These are phyloP conservation scores for Beta corolliflora DNA, from an alignment of 179 eudicot species.

Conservation along the genomic window DNA sequence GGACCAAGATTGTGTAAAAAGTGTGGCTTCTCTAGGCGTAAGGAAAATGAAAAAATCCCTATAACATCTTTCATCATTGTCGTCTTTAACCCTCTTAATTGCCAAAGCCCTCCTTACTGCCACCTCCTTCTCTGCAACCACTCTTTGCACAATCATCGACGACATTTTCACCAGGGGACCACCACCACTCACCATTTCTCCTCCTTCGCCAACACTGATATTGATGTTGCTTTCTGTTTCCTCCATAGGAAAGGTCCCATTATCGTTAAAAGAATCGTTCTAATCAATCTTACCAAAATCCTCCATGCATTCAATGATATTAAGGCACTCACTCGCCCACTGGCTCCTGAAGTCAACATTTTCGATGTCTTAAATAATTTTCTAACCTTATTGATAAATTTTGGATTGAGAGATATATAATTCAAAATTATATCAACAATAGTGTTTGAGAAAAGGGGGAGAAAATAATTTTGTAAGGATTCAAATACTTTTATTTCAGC, in stretches of 20 bases:
- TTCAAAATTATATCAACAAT: too few relatives aligned
- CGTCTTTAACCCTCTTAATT: constrained; percentile 53
- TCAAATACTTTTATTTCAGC: too few relatives aligned
- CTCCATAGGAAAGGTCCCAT: constrained; percentile 32
- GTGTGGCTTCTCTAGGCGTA: constrained; percentile 51
- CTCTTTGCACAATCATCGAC: constrained; percentile 36
- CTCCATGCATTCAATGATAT: constrained; percentile 45
- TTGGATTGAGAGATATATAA: too few relatives aligned
- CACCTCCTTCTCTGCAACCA: constrained; percentile 50
- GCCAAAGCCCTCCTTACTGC: constrained; percentile 63
- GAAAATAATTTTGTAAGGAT: too few relatives aligned
- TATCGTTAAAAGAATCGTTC: constrained; percentile 37
- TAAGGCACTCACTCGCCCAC: constrained; percentile 58
- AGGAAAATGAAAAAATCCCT: constrained; percentile 56
- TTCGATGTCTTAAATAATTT: constrained; percentile 20
- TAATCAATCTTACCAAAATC: constrained; percentile 35
- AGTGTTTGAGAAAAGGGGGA: too few relatives aligned
- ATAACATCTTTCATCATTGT: constrained; percentile 30
- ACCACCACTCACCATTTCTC: constrained; percentile 18
- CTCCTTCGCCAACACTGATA: constrained; percentile 12
- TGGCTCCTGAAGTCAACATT: constrained; percentile 57
- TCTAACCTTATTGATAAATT: too few relatives aligned
- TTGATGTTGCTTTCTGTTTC: constrained; percentile 14
- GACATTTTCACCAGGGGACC: constrained; percentile 44
- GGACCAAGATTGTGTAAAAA: constrained; percentile 85